Evolutionary conservation across 345 rosid species (phyloP).

Genomic region (Salix caprea): DNA sequence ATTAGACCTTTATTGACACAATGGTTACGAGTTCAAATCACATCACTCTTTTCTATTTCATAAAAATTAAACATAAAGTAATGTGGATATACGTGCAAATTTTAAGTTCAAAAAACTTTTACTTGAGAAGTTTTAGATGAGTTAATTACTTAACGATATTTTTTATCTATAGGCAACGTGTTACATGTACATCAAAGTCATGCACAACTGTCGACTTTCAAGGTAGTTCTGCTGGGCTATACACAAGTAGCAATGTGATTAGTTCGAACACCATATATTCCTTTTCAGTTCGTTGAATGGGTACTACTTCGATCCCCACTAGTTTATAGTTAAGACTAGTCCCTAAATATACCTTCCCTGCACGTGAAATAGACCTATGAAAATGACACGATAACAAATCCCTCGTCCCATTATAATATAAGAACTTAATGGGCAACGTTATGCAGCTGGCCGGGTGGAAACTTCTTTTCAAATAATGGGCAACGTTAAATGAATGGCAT

Average conservation of each 20-base stretch:
- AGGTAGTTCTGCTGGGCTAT: background rate
- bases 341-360: background rate
- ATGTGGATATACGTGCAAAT: no score
- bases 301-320: background rate
- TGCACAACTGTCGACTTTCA: background rate
- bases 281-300: background rate
- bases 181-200: background rate
- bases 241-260: background rate
- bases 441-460: no score
- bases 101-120: no score
- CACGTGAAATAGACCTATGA: background rate
- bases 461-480: no score
- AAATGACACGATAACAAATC: slow-evolving; percentile 18
- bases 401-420: background rate
- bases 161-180: background rate
- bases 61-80: no score
- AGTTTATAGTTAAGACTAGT: background rate
- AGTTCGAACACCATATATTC: background rate
- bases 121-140: no score
- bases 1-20: no score
- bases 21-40: no score
- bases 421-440: background rate
- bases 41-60: no score
- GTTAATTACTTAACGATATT: no score
- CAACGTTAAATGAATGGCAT: no score